phyloP scores from a whole-genome alignment of 2,329 filamentous ascomycete genomes.

The Colletotrichum orbiculare region DNA sequence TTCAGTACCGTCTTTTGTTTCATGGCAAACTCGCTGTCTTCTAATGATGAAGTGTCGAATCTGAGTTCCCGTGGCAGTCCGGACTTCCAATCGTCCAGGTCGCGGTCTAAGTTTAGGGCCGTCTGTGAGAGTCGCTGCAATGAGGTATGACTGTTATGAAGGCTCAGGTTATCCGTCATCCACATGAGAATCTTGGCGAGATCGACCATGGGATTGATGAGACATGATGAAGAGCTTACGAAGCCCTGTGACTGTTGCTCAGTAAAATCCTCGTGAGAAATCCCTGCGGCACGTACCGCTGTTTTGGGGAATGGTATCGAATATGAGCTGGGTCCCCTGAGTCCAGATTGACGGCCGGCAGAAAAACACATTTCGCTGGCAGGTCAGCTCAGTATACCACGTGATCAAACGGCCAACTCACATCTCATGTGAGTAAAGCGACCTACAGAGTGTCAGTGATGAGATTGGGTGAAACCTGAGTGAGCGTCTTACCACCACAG shows the following conservation, averaged over 20 bases:
- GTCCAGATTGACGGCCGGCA: conserved; percentile 27
- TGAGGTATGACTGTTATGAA: conserved; percentile 28
- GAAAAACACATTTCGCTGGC: conserved; percentile 34
- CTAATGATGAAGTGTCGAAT: conserved; percentile 27
- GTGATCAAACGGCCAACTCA: not conserved
- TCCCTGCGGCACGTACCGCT: conserved; percentile 4
- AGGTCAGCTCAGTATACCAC: not conserved
- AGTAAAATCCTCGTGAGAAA: not conserved
- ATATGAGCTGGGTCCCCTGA: conserved; percentile 22
- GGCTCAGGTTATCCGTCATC: conserved; percentile 34
- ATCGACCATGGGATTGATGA: conserved; percentile 35
- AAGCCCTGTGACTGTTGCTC: conserved; percentile 6
- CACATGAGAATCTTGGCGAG: conserved; percentile 34
- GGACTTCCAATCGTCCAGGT: conserved; percentile 28
- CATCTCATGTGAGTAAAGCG: conserved; percentile 38
- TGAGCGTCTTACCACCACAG: conserved; percentile 36
- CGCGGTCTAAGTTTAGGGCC: conserved; percentile 19
- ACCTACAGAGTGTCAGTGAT: conserved; percentile 18
- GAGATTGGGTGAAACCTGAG: not conserved
- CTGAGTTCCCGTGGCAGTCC: conserved; percentile 18
- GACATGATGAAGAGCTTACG: conserved; percentile 24
- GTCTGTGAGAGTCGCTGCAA: conserved; percentile 29
- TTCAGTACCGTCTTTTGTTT: conserved; percentile 32
- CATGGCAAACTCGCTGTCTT: conserved; percentile 34
- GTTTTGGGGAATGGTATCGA: conserved; percentile 32